Evolutionary conservation across 257 asterid species (phyloP).

Genomic region (Solanum medicagineum): DNA sequence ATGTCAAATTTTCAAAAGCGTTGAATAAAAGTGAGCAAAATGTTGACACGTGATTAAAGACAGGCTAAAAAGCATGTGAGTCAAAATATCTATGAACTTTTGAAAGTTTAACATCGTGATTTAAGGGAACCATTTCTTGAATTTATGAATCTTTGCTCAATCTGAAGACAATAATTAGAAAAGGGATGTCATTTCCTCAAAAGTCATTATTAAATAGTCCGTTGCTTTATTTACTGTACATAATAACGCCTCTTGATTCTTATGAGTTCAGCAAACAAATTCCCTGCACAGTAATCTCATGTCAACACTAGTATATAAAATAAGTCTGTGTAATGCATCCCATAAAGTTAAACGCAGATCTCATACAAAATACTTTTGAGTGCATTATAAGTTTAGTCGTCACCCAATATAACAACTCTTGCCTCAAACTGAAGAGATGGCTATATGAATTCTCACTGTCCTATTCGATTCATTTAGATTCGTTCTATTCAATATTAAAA

Average conservation of each 20-base stretch:
- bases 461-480: not conserved
- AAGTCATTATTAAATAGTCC: not conserved
- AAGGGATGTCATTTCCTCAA: not conserved
- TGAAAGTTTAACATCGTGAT: not conserved
- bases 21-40: not conserved
- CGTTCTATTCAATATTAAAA: not conserved
- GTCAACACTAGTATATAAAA: no score
- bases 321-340: no score
- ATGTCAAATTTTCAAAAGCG: not conserved
- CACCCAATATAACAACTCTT: not conserved
- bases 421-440: not conserved
- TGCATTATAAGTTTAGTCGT: not conserved
- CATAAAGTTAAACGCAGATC: not conserved
- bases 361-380: not conserved
- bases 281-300: no score
- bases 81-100: not conserved
- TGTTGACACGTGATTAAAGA: not conserved
- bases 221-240: no score
- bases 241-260: no score
- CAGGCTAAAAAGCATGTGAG: not conserved
- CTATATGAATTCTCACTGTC: not conserved
- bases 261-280: no score
- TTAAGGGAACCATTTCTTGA: not conserved
- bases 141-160: not conserved
- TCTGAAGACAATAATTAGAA: not conserved